Percentiles rank a stretch among this genome's conserved stretches.
These are phyloP conservation scores for Hypocrella siamensis DNA, from an alignment of 2,329 filamentous ascomycete species.

Conservation along the genomic window DNA sequence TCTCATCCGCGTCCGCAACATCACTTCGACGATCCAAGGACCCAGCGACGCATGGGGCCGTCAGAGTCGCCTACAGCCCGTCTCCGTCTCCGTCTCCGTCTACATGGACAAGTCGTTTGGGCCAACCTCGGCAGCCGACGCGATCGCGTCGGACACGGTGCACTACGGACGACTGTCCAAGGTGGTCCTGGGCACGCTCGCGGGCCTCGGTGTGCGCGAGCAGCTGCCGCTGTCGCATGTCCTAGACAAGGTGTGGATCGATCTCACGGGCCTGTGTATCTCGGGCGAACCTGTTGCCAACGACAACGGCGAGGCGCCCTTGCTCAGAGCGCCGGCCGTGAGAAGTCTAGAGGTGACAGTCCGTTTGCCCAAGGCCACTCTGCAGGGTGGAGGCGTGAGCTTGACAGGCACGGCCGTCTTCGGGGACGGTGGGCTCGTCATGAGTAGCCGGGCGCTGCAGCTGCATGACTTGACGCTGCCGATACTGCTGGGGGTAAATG, in stretches of 20 bases:
- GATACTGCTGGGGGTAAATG: slow-evolving; percentile 56
- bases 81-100: slow-evolving; percentile 43
- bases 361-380: slow-evolving; percentile 50
- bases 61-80: slow-evolving; percentile 40
- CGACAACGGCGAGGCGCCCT: slow-evolving; percentile 7
- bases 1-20: slow-evolving; percentile 44
- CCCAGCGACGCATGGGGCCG: slow-evolving; percentile 56
- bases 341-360: slow-evolving; percentile 36
- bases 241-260: slow-evolving; percentile 17
- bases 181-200: slow-evolving; percentile 35
- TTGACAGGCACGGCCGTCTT: slow-evolving; percentile 31
- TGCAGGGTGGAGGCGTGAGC: slow-evolving; percentile 45
- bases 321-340: slow-evolving; percentile 19
- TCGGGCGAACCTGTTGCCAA: slow-evolving; percentile 3
- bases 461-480: slow-evolving; percentile 46
- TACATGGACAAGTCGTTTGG: slow-evolving; percentile 39
- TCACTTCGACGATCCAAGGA: slow-evolving; percentile 39
- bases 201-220: slow-evolving; percentile 9
- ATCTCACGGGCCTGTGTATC: slow-evolving; percentile 12
- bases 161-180: slow-evolving; percentile 63
- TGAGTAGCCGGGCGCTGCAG: slow-evolving; percentile 22
- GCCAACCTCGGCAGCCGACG: slow-evolving; percentile 41
- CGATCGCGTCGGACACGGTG: slow-evolving; percentile 52
- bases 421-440: slow-evolving; percentile 7
- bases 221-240: slow-evolving; percentile 11